Evolutionary conservation across 768 basidiomycete species (phyloP).

Genomic region (Serendipita vermifera): DNA sequence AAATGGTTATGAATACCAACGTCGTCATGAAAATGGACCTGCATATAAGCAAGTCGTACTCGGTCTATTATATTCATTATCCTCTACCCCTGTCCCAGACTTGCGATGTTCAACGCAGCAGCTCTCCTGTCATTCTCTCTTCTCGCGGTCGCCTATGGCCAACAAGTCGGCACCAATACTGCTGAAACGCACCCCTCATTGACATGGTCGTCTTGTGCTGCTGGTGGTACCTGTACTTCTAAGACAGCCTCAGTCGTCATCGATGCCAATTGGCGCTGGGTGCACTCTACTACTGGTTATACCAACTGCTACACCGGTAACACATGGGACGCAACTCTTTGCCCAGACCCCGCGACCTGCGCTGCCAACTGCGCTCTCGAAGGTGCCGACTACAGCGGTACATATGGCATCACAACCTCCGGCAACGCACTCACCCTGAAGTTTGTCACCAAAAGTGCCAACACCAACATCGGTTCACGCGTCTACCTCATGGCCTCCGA

Average conservation of each 20-base stretch:
- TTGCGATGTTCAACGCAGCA: too few relatives aligned
- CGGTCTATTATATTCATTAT: too few relatives aligned
- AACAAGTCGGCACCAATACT: slow-evolving; percentile 37
- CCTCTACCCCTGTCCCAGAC: too few relatives aligned
- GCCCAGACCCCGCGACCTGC: slow-evolving; percentile 38
- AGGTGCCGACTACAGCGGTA: slow-evolving; percentile 34
- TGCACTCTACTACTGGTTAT: slow-evolving; percentile 27
- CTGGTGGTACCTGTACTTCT: slow-evolving; percentile 21
- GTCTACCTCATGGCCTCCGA: slow-evolving; percentile 40
- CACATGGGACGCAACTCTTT: slow-evolving; percentile 39
- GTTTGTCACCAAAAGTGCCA: slow-evolving; percentile 33
- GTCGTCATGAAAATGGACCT: too few relatives aligned
- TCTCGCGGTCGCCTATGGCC: slow-evolving; percentile 33
- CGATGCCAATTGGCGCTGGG: slow-evolving; percentile 45
- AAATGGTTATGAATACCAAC: too few relatives aligned
- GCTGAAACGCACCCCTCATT: slow-evolving; percentile 40
- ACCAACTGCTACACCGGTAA: slow-evolving; percentile 43
- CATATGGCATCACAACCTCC: slow-evolving; percentile 39
- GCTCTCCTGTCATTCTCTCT: slow-evolving; percentile 30
- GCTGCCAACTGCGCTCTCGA: slow-evolving; percentile 29
- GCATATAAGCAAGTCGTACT: too few relatives aligned
- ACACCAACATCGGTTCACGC: slow-evolving; percentile 29
- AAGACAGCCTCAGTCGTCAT: slow-evolving; percentile 28
- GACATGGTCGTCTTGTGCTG: slow-evolving; percentile 35
- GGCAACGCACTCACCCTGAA: slow-evolving; percentile 37